Conservation (phyloP, 192 early-diverging fungal species). For the Lobosporangium transversale region DNA sequence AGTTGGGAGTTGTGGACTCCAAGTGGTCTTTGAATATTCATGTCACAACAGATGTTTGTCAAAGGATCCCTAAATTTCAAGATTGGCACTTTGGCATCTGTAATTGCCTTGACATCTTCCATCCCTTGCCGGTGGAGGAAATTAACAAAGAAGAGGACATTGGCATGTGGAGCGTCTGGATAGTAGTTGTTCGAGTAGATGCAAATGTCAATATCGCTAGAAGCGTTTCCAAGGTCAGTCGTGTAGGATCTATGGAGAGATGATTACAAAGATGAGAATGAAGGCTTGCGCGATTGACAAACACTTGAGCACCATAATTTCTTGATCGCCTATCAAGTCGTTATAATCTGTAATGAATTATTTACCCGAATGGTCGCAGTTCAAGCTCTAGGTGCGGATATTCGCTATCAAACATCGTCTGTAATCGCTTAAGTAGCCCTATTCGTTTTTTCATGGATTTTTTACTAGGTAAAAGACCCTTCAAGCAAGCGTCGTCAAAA, state of each 20-base stretch:
- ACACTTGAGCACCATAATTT: too few relatives aligned
- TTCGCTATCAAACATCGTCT: slow-evolving; percentile 15
- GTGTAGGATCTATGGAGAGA: slow-evolving; percentile 22
- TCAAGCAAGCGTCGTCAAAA: neutral
- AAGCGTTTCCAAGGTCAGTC: slow-evolving; percentile 24
- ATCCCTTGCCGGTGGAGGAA: slow-evolving; percentile 25
- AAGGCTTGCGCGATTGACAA: too few relatives aligned
- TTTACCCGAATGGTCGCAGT: slow-evolving; percentile 40
- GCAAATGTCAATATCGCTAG: slow-evolving; percentile 37
- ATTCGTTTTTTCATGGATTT: neutral
- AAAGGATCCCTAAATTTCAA: slow-evolving; percentile 45
- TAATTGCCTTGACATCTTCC: slow-evolving; percentile 24
- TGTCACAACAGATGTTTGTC: slow-evolving; percentile 38
- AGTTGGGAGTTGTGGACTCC: slow-evolving; percentile 53
- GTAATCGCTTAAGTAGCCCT: slow-evolving; percentile 9
- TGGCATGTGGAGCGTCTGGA: neutral
- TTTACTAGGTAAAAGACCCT: neutral
- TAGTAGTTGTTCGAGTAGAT: slow-evolving; percentile 6
- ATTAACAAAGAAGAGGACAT: slow-evolving; percentile 13
- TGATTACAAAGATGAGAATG: too few relatives aligned
- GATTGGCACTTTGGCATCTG: slow-evolving; percentile 53
- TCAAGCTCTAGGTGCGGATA: slow-evolving; percentile 16
- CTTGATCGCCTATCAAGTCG: too few relatives aligned
- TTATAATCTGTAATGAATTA: too few relatives aligned
- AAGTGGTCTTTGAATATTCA: slow-evolving; percentile 42